Base-by-base conservation (phyloP, 805 yeast genomes). In the Ogataea siamensis region DNA sequence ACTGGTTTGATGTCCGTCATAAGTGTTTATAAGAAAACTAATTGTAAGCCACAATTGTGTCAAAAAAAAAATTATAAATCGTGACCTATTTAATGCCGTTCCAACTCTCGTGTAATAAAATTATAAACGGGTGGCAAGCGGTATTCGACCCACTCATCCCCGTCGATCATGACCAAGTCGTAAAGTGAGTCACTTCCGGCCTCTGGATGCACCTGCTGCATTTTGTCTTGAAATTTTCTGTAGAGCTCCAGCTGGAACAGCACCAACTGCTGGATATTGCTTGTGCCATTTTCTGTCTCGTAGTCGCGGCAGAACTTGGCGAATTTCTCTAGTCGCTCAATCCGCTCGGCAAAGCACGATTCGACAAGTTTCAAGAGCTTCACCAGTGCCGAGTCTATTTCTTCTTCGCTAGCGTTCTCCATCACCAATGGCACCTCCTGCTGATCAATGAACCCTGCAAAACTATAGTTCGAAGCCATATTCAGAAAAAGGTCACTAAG, bases 391-490 rank as follows among this genome's bases (percentile, higher is more conserved):
- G 34, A 20, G 12, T 45, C 38, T 5, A 54, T 40, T 18, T 50
- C 45, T 1, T 45, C 46, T 15, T 36, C 44, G 6, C 34, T 17
- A 7, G 50, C 22, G 3, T 26, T 26, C 13, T 40, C 37, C 44
- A 49, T 45, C 29, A 55, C 40, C 5, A 32, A 23, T 9, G 37
- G 43, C 54, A 49, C 51, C 20, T 35, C 53, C 40, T 46, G 43
- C 7, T 50, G 57, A 7, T 55, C 54, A 5, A 42, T 17, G 31
- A 67, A 54, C 3, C 62, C 61, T 37, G 63, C 54, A 24, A 61
- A 62, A 2, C 63, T 56, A 37, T 54, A 62, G 34, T 60, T 63
- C 15, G 60, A 61, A 26, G 54, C 55, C 27, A 61, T 32, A 33
- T 58, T 58, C 28, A 67, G 34, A 22, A 47, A 48, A 2, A 60